Evolutionary conservation across 805 yeast genomes (phyloP).

Genomic region (Suhomyces xylopsoci): DNA sequence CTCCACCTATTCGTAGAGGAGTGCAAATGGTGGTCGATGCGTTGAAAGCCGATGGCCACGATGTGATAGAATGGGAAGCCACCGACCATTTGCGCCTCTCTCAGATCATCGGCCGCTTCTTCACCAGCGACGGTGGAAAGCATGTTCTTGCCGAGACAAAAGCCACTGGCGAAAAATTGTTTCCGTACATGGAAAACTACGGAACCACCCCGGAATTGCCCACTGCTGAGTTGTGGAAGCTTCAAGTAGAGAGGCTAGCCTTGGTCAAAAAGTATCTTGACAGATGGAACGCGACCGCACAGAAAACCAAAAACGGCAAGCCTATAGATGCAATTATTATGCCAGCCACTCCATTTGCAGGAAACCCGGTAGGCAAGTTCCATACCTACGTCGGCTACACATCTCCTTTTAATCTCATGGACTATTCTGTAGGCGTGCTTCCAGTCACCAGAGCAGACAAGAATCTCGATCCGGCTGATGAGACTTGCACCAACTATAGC

Average conservation of each 20-base stretch:
- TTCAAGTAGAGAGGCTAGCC: constrained; percentile 31
- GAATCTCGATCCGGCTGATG: constrained; percentile 31
- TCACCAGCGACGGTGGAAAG: constrained; percentile 45
- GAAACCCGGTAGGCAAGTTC: constrained; percentile 32
- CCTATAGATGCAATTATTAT: constrained; percentile 48
- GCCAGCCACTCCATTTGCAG: constrained; percentile 49
- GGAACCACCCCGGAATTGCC: constrained; percentile 32
- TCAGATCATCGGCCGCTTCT: constrained; percentile 32
- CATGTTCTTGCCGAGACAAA: constrained; percentile 31
- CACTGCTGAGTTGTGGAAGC: constrained; percentile 40
- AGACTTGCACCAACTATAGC: constrained; percentile 26
- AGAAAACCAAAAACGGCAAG: constrained; percentile 34
- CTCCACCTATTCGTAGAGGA: constrained; percentile 54
- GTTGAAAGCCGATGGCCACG: constrained; percentile 45
- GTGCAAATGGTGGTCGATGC: constrained; percentile 31
- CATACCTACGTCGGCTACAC: constrained; percentile 48
- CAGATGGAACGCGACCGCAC: constrained; percentile 36
- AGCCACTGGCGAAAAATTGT: constrained; percentile 44
- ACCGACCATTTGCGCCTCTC: constrained; percentile 32
- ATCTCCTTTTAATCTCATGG: constrained; percentile 26
- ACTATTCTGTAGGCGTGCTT: constrained; percentile 33
- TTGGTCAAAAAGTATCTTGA: constrained; percentile 35
- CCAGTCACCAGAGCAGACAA: constrained; percentile 59
- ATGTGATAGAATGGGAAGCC: constrained; percentile 49
- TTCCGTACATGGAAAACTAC: constrained; percentile 40